Base-by-base conservation (phyloP, 192 early-diverging fungal species). In the Martensiomyces pterosporus region DNA sequence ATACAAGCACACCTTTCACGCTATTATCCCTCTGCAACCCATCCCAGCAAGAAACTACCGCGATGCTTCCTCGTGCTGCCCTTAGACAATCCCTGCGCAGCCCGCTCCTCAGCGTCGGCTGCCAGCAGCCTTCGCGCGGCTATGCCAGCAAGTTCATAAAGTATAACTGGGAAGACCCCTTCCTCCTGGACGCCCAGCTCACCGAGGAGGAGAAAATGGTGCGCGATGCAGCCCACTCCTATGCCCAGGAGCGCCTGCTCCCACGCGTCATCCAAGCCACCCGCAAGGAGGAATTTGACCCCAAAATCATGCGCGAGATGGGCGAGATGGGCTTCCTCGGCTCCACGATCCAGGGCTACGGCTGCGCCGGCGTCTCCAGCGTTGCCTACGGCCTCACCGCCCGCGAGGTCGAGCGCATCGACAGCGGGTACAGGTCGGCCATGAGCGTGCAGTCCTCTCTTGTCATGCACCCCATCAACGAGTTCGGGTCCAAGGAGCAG, bases 391-490 rank as follows among this genome's bases (percentile, higher is more conserved):
- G 95, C 29, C 76, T 98, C 43, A 92, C 88, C 47, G 95, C 95
- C 7, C 88, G 95, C 55, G 95, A 98, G 60, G 90, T 98, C 22
- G 95, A 98, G 74, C 78, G 86, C 75, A 83, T 98, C 22, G 95
- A 97, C 59, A 87, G 85, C 36, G 93, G 93, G n/a, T 98, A 97
- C 67, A 84, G 95, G 39, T 93, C 90, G 36, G 93, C 93, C 17
- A 97, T 98, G 95, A 89, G 86, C 66, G 95, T 98, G 46, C 95
- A 97, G 76, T 94, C 91, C 9, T 94, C 93, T n/a, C 70, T 98
- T 35, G 95, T 98, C 17, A 98, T 98, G 95, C 87, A 95, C 47
- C 93, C 95, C 35, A 97, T 98, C 49, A 81, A 98, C 64, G 91
- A 89, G 47, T 97, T 92, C 72, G 95, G 95, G 34, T 88, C 89